phyloP scores from a whole-genome alignment of 768 basidiomycete species.

The Lentinula lateritia region DNA sequence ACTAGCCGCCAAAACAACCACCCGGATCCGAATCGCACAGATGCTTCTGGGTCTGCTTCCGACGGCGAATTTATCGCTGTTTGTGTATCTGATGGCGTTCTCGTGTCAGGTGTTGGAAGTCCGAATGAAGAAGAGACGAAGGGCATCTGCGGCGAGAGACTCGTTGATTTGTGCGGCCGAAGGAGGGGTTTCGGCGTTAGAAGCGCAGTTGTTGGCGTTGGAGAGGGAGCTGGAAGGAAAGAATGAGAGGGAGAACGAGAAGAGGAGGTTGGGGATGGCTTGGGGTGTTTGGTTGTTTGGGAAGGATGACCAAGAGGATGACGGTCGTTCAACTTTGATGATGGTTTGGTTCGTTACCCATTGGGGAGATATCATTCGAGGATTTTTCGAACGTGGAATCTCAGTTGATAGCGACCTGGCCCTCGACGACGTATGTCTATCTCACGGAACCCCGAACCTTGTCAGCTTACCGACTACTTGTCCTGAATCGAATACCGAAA shows the following conservation, averaged over 20 bases:
- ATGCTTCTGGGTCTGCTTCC: conserved; percentile 38
- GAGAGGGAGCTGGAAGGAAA: conserved; percentile 1
- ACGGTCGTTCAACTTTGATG: neutral
- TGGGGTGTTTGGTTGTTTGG: conserved; percentile 5
- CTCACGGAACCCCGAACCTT: neutral
- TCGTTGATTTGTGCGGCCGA: neutral
- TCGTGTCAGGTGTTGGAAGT: conserved; percentile 30
- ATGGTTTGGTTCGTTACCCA: conserved; percentile 1
- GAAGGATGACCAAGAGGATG: neutral
- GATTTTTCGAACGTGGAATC: conserved; percentile 1
- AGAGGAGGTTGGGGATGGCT: neutral
- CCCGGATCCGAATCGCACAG: conserved; percentile 24
- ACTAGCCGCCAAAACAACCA: neutral
- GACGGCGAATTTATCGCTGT: conserved; percentile 32
- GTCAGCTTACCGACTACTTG: too few relatives aligned
- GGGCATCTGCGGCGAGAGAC: neutral
- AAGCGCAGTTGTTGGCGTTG: neutral
- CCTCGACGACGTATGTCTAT: neutral
- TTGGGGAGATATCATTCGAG: conserved; percentile 1
- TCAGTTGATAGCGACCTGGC: neutral
- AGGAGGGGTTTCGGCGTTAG: neutral
- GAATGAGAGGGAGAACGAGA: neutral
- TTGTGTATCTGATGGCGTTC: conserved; percentile 42
- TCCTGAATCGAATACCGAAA: neutral
- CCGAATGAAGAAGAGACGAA: neutral